These are phyloP conservation scores for Rhizoclosmatium globosum DNA, from an alignment of 192 early-diverging fungal species.

Conservation along the genomic window DNA sequence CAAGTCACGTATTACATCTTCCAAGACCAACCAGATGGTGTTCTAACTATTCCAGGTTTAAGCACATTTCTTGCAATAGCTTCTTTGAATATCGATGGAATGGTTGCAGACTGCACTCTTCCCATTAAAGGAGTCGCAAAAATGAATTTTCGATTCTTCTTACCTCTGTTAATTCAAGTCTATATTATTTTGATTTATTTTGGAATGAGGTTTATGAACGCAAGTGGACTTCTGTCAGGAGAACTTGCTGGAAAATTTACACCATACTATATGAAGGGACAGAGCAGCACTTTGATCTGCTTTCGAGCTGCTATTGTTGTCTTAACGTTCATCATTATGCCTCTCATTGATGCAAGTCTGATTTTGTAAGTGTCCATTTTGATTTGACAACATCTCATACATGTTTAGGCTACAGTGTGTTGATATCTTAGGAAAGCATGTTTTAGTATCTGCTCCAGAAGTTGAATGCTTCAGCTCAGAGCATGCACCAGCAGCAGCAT, in stretches of 20 bases:
- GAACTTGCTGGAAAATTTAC: background rate
- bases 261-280: slow-evolving; percentile 35
- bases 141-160: slow-evolving; percentile 34
- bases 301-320: slow-evolving; percentile 23
- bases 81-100: slow-evolving; percentile 31
- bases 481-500: slow-evolving; percentile 14
- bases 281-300: slow-evolving; percentile 26
- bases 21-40: background rate
- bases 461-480: slow-evolving; percentile 11
- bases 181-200: slow-evolving; percentile 26
- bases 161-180: slow-evolving; percentile 22
- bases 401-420: slow-evolving; percentile 24
- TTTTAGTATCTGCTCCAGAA: background rate
- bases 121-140: slow-evolving; percentile 26
- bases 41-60: slow-evolving; percentile 7
- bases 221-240: background rate
- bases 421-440: slow-evolving; percentile 15
- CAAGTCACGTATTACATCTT: slow-evolving; percentile 37
- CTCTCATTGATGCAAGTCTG: slow-evolving; percentile 30
- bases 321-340: slow-evolving; percentile 36
- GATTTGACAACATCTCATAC: background rate
- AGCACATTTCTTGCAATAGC: slow-evolving; percentile 27
- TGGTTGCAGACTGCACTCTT: slow-evolving; percentile 36
- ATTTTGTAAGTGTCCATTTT: slow-evolving; percentile 6
- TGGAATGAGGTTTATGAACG: slow-evolving; percentile 10